phyloP scores from a whole-genome alignment of 2,329 filamentous ascomycete genomes.

The Neospermospora avenae region DNA sequence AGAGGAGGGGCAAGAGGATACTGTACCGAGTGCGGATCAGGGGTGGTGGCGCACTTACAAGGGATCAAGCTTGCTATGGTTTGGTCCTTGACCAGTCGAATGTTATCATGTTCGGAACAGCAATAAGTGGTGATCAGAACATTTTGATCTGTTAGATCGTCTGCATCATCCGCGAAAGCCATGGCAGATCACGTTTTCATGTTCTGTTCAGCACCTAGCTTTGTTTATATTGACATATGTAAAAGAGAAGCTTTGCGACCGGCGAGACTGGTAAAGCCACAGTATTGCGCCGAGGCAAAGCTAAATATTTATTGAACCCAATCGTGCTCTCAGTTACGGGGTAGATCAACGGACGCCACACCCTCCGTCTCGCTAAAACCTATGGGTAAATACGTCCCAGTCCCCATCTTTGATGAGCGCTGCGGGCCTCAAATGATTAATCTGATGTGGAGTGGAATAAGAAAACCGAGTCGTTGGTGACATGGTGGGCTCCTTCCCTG shows the following conservation, averaged over 20 bases:
- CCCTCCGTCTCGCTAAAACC: background rate
- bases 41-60: background rate
- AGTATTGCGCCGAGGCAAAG: no score
- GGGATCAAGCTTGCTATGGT: background rate
- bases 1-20: background rate
- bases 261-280: no score
- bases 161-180: no score
- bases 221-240: no score
- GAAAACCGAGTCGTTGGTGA: slow-evolving; percentile 2
- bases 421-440: background rate
- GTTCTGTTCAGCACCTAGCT: no score
- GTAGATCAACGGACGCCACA: background rate
- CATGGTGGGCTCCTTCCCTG: background rate
- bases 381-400: background rate
- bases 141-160: no score
- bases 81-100: background rate
- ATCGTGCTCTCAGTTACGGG: background rate
- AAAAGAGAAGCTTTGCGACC: no score
- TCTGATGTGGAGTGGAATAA: background rate
- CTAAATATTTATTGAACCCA: no score
- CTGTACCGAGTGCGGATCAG: background rate
- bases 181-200: no score
- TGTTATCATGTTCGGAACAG: no score
- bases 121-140: no score
- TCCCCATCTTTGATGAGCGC: background rate